Conservation (phyloP, 1,284 basidiomycete genomes). For the Pascua guehoae region DNA sequence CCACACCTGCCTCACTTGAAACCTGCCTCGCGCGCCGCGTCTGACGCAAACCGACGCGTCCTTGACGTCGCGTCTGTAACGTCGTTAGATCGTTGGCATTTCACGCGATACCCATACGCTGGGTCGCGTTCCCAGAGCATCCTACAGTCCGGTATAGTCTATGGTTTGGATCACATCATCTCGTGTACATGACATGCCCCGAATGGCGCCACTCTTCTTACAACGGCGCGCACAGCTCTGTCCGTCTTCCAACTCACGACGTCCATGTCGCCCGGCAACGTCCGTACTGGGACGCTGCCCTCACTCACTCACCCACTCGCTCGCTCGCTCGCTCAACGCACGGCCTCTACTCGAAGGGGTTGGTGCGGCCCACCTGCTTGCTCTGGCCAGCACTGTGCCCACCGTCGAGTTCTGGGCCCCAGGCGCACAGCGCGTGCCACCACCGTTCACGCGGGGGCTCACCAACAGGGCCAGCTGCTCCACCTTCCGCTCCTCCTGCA, state of each 20-base stretch:
- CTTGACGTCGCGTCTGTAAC: not conserved
- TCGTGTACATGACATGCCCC: no score
- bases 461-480: no score
- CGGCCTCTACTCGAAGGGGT: constrained; percentile 36
- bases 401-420: constrained; percentile 43
- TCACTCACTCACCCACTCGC: not conserved
- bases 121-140: not conserved
- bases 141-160: not conserved
- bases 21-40: no score
- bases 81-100: not conserved
- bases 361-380: constrained; percentile 39
- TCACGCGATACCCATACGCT: not conserved
- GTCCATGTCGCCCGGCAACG: not conserved
- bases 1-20: no score
- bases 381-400: constrained; percentile 23
- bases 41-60: no score
- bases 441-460: constrained; percentile 30
- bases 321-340: not conserved
- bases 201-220: not conserved
- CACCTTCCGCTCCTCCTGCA: constrained; percentile 1
- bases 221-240: not conserved
- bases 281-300: not conserved
- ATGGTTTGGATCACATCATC: no score
- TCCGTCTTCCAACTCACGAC: not conserved
- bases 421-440: constrained; percentile 45